Base-by-base conservation (phyloP, 2,329 filamentous ascomycete genomes). In the Alternaria solani region DNA sequence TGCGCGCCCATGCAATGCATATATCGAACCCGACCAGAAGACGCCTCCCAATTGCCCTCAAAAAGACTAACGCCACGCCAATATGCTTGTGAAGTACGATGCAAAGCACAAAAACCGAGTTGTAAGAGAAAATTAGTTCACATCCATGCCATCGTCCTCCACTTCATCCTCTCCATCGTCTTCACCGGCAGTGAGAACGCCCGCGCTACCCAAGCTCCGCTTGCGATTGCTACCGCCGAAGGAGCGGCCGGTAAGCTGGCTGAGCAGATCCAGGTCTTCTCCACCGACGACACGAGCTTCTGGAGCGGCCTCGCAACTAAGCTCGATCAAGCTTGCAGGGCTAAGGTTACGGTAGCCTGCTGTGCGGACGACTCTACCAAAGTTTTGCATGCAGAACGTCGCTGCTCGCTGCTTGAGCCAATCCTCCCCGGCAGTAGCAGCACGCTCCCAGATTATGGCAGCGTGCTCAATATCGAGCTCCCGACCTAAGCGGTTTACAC, bases 401-500 rank as follows among this genome's bases (percentile, higher is more conserved):
- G 94, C 94, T 0, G 95, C 93, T 54, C 94, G 89, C 70, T 92
- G 91, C 76, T 93, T 92, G 39, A 99, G 85, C 93, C 94, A 97
- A 54, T 96, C 92, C 79, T 99, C 95, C 69, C 90, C 92, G 16
- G 95, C 94, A 14, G 94, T 88, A 7, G 90, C 91, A 2, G 95
- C 93, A 66, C 93, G 93, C 78, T 98, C 94, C 93, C 96, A 99
- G 57, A 97, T 94, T 68, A 96, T 90, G 65, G 95, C 97, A 3
- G 94, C 94, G 74, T 97, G 93, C 61, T 96, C 92, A 39, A 98
- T 91, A 75, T 98, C 94, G 3, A 99, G 86, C 75, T 99, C 95
- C 63, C 92, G 91, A 57, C 91, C 90, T 4, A 99, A 85, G 8
- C 95, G 88, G 75, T 97, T 94, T 55, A 98, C 91, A 76, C 94